phyloP scores from a whole-genome alignment of 2,329 filamentous ascomycete genomes.

The Cryphonectria nitschkei region DNA sequence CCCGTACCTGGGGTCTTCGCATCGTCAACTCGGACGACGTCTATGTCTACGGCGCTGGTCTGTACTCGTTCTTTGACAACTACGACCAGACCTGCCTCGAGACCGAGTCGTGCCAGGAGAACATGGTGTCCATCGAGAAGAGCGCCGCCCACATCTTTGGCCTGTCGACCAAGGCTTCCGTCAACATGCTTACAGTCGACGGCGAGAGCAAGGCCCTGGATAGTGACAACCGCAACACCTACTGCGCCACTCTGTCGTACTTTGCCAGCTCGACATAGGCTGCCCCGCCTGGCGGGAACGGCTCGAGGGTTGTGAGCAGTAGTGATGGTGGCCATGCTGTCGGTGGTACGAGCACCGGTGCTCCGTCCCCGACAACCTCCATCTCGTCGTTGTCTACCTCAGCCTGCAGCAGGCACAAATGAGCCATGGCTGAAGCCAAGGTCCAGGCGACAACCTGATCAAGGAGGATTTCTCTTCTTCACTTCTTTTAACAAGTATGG shows the following conservation, averaged over 20 bases:
- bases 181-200: slow-evolving; percentile 72
- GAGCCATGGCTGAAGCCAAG: slow-evolving; percentile 6
- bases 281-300: slow-evolving; percentile 1
- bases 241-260: slow-evolving; percentile 63
- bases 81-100: slow-evolving; percentile 72
- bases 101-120: slow-evolving; percentile 72
- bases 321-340: background rate
- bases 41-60: slow-evolving; percentile 71
- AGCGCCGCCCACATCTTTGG: slow-evolving; percentile 67
- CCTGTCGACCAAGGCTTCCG: slow-evolving; percentile 73
- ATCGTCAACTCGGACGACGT: slow-evolving; percentile 69
- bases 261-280: slow-evolving; percentile 43
- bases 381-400: background rate
- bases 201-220: slow-evolving; percentile 58
- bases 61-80: slow-evolving; percentile 86
- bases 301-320: background rate
- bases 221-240: slow-evolving; percentile 66
- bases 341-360: background rate
- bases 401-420: background rate
- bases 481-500: slow-evolving; percentile 19
- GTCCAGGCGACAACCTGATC: background rate
- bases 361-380: background rate
- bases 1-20: slow-evolving; percentile 78
- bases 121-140: slow-evolving; percentile 75
- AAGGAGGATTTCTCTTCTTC: slow-evolving; percentile 5